Percentiles rank a stretch among this genome's conserved stretches.
Conservation (phyloP, 2,329 filamentous ascomycete species). For the Colletotrichum sp. region DNA sequence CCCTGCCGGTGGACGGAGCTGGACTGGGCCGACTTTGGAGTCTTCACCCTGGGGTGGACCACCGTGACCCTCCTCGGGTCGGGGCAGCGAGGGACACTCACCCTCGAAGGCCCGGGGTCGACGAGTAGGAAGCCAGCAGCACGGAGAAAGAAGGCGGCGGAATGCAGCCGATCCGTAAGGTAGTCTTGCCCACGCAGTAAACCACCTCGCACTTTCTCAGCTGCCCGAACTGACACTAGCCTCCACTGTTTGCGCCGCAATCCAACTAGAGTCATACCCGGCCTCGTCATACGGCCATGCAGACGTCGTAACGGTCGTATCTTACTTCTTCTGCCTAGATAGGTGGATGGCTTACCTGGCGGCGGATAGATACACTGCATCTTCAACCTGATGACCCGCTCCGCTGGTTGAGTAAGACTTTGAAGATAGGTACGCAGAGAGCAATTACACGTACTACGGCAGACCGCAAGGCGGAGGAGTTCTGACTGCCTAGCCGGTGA, state of each 20-base stretch:
- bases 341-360: background rate
- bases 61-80: background rate
- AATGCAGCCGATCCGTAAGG: slow-evolving; percentile 3
- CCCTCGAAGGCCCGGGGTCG: background rate
- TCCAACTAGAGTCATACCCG: background rate
- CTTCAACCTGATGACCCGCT: background rate
- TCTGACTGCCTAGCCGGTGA: background rate
- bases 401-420: background rate
- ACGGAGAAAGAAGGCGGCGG: background rate
- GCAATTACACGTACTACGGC: background rate
- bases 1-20: background rate
- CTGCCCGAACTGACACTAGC: slow-evolving; percentile 10
- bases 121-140: background rate
- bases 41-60: background rate
- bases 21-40: background rate
- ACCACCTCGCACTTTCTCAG: slow-evolving; percentile 1
- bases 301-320: background rate
- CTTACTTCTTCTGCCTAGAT: background rate
- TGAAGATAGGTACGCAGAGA: background rate
- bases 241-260: background rate
- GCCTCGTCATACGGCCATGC: background rate
- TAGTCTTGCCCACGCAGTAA: background rate
- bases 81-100: background rate
- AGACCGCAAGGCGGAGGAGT: background rate
- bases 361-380: background rate